Evolutionary conservation across 768 basidiomycete genomes (phyloP).

Genomic region (Mycena galericulata): DNA sequence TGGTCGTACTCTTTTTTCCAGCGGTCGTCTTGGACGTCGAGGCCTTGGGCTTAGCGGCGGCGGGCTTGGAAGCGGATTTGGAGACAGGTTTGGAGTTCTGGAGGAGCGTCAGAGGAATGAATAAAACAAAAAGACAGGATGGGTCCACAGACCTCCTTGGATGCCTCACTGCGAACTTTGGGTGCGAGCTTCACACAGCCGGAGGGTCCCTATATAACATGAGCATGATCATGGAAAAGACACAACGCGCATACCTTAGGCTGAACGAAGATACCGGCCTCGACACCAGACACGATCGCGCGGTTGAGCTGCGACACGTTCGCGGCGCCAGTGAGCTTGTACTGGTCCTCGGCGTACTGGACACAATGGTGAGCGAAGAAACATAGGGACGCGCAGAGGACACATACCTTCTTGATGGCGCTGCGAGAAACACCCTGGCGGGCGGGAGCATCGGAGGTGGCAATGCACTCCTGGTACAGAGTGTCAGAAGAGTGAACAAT

Average conservation of each 20-base stretch:
- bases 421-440: slow-evolving; percentile 82
- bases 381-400: not conserved
- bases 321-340: slow-evolving; percentile 75
- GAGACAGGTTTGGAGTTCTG: slow-evolving; percentile 28
- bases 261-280: slow-evolving; percentile 54
- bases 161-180: slow-evolving; percentile 47
- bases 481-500: not conserved
- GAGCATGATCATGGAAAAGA: not conserved
- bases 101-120: not conserved
- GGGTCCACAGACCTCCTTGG: slow-evolving; percentile 33
- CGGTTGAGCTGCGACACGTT: slow-evolving; percentile 80
- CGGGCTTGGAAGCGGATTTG: slow-evolving; percentile 16
- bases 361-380: not conserved
- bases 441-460: slow-evolving; percentile 65
- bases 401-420: slow-evolving; percentile 84
- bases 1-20: not conserved
- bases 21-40: not conserved
- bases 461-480: slow-evolving; percentile 76
- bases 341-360: slow-evolving; percentile 87
- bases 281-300: slow-evolving; percentile 78
- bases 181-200: slow-evolving; percentile 76
- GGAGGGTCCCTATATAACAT: slow-evolving; percentile 51
- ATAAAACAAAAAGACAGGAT: not conserved
- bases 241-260: slow-evolving; percentile 42
- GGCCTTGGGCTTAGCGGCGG: slow-evolving; percentile 11